Percentiles rank a stretch among this genome's conserved stretches.
phyloP scores from a whole-genome alignment of 768 basidiomycete genomes.

The Vararia minispora region DNA sequence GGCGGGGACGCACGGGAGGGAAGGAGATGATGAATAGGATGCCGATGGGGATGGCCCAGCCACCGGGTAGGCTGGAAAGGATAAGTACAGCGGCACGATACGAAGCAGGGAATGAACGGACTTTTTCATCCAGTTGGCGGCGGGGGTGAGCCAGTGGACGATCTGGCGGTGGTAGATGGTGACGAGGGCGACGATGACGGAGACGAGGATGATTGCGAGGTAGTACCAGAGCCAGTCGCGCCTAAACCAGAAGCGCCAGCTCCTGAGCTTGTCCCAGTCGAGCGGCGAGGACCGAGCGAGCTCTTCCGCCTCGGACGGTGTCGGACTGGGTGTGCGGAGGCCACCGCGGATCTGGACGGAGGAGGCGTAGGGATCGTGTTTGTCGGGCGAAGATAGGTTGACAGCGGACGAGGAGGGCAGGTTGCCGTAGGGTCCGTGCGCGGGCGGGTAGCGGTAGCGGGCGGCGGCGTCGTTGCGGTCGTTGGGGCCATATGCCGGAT shows the following conservation, averaged over 20 bases:
- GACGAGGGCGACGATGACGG: constrained; percentile 27
- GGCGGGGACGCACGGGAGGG: constrained; percentile 48
- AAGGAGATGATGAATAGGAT: constrained; percentile 80
- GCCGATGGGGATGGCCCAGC: constrained; percentile 73
- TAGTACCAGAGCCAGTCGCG: constrained; percentile 28
- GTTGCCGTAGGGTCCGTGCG: background rate
- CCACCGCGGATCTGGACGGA: too few relatives aligned
- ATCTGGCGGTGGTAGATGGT: constrained; percentile 43
- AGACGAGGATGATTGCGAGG: constrained; percentile 18
- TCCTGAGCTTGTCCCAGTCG: constrained; percentile 21
- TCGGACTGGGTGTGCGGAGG: constrained; percentile 24
- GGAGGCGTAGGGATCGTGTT: constrained; percentile 7
- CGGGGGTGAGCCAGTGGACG: constrained; percentile 55
- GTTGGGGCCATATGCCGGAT: constrained; percentile 12
- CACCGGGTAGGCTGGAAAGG: constrained; percentile 35
- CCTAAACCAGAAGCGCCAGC: constrained; percentile 22
- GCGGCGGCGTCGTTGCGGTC: background rate
- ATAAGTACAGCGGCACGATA: background rate
- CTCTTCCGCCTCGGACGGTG: constrained; percentile 23
- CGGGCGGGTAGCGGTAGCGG: constrained; percentile 10
- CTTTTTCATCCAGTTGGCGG: constrained; percentile 54
- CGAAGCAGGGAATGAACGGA: constrained; percentile 22
- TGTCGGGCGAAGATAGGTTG: background rate
- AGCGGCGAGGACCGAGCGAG: constrained; percentile 17
- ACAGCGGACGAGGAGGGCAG: constrained; percentile 5